Evolutionary conservation across 208 protist genomes (phyloP), one percentile per base, ranked within the genome.

Genomic region (Lotmaria passim): DNA sequence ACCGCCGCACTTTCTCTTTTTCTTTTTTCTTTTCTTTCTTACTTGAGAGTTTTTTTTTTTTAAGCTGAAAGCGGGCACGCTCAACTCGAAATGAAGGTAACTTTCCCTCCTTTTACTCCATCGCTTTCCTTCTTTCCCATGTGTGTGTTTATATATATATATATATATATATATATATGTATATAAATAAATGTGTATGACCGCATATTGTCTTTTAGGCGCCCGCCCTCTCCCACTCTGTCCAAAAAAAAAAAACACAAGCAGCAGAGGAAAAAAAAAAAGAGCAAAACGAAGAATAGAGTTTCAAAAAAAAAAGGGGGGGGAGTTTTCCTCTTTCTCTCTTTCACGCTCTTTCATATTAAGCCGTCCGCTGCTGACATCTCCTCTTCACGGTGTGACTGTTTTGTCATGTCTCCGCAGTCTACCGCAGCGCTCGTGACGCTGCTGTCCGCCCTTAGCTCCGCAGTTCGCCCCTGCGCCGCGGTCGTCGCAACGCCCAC

Each of bases 11-110:
- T 26, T 53, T 53, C 50, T 7, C 51, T 44, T 8, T 30, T 66
- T 31, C 46, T 19, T 59, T 55, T 33, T 52, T 69, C 33, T 48
- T 51, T 10, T 69, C n/a, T 6, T 38, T 44, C 19, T 60, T 10
- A 23, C 43, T 67, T 57, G n/a, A n/a, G n/a, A n/a, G 11, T 59
- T 44, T 59, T 59, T 44, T 59, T 43, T 59, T n/a, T n/a, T n/a
- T n/a, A n/a, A n/a, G n/a, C n/a, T n/a, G n/a, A n/a, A n/a, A n/a
- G n/a, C n/a, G n/a, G n/a, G n/a, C n/a, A n/a, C n/a, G n/a, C n/a
- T n/a, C n/a, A n/a, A n/a, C n/a, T n/a, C n/a, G n/a, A n/a, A n/a
- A n/a, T n/a, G n/a, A n/a, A n/a, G n/a, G n/a, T n/a, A n/a, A n/a
- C n/a, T n/a, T n/a, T n/a, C n/a, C n/a, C n/a, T n/a, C n/a, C n/a